Percentiles rank a stretch among this genome's conserved stretches.
Evolutionary conservation across 164 flowering plant genomes (phyloP).

Genomic region (Liquidambar formosana): DNA sequence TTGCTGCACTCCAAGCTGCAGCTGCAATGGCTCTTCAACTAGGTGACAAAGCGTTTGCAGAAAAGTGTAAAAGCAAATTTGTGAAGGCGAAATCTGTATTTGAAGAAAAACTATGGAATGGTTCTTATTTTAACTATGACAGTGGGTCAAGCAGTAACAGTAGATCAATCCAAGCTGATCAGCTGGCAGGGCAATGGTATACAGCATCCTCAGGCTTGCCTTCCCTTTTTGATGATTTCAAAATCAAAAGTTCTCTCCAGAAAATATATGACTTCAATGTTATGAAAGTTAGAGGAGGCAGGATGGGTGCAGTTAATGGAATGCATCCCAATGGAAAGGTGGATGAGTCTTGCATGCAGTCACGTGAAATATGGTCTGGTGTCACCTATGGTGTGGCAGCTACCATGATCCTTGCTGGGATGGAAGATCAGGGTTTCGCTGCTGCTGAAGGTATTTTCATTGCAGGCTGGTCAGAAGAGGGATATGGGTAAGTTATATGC

Average conservation of each 20-base stretch:
- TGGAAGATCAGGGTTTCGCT: constrained; percentile 76
- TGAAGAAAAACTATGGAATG: constrained; percentile 88
- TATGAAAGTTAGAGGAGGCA: constrained; percentile 83
- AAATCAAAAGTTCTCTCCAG: constrained; percentile 62
- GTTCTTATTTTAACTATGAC: constrained; percentile 88
- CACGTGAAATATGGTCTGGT: constrained; percentile 95
- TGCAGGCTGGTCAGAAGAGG: constrained; percentile 94
- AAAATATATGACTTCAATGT: constrained; percentile 85
- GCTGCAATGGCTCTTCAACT: constrained; percentile 86
- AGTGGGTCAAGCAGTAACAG: constrained; percentile 90
- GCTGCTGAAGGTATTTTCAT: constrained; percentile 87
- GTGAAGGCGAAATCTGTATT: constrained; percentile 61
- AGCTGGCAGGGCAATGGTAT: constrained; percentile 95
- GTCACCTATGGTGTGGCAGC: constrained; percentile 88
- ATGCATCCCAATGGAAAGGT: constrained; percentile 88
- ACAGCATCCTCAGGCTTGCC: constrained; percentile 83
- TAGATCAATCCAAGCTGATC: constrained; percentile 91
- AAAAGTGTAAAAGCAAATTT: constrained; percentile 59
- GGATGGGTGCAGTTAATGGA: constrained; percentile 93
- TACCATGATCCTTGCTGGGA: constrained; percentile 76
- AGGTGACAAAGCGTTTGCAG: constrained; percentile 69
- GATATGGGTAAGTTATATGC: constrained; percentile 68
- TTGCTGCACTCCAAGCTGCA: constrained; percentile 93
- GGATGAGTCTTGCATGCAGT: constrained; percentile 92
- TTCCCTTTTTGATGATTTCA: constrained; percentile 70